These are phyloP conservation scores for Wickerhamiella sorbophila DNA, from an alignment of 805 yeast species.

Conservation along the genomic window DNA sequence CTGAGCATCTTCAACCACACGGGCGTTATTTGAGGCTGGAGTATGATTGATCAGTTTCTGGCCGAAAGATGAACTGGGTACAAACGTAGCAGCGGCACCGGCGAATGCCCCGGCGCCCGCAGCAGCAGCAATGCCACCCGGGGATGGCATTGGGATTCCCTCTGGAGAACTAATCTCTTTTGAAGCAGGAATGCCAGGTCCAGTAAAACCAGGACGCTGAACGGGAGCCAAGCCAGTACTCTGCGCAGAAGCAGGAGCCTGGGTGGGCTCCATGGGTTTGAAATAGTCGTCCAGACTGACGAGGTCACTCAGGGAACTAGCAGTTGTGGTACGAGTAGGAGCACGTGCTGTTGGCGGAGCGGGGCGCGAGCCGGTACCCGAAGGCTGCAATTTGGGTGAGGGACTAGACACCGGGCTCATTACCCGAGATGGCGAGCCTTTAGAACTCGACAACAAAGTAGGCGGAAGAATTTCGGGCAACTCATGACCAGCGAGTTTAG, in stretches of 20 bases:
- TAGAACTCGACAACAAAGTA: slow-evolving; percentile 5
- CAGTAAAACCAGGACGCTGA: neutral
- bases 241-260: neutral
- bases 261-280: slow-evolving; percentile 13
- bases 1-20: slow-evolving; percentile 49
- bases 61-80: slow-evolving; percentile 78
- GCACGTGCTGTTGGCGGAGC: slow-evolving; percentile 11
- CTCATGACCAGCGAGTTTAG: slow-evolving; percentile 58
- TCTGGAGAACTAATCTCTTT: too few relatives aligned
- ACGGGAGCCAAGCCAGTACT: slow-evolving; percentile 3
- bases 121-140: neutral
- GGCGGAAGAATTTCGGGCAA: slow-evolving; percentile 43
- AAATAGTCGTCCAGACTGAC: slow-evolving; percentile 18
- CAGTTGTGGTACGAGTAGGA: slow-evolving; percentile 5
- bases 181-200: neutral
- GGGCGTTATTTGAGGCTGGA: neutral
- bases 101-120: neutral
- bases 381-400: neutral
- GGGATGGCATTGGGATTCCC: too few relatives aligned
- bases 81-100: slow-evolving; percentile 31
- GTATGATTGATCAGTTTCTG: slow-evolving; percentile 38
- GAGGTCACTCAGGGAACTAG: slow-evolving; percentile 21
- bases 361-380: slow-evolving; percentile 5
- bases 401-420: neutral
- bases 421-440: neutral